These are phyloP conservation scores for Blepharisma undulans DNA, from an alignment of 169 alveolate genomes.

Conservation along the genomic window DNA sequence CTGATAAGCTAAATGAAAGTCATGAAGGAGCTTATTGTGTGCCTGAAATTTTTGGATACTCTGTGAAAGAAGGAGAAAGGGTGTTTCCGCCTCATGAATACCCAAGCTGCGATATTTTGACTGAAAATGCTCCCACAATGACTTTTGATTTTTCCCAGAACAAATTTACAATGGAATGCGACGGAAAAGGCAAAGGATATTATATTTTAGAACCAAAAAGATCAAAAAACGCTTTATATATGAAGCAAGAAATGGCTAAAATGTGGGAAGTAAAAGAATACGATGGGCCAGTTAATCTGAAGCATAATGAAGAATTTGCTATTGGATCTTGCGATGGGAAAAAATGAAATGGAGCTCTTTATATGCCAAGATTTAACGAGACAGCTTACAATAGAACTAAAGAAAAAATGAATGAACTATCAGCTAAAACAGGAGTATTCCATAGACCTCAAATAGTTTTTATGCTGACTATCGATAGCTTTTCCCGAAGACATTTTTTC, in stretches of 20 bases:
- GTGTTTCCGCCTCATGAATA: constrained; percentile 9
- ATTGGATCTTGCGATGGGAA: too few relatives aligned
- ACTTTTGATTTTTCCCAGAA: not conserved
- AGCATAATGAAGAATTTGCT: too few relatives aligned
- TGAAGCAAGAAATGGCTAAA: not conserved
- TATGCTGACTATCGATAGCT: not conserved
- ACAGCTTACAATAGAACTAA: not conserved
- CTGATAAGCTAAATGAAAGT: not conserved
- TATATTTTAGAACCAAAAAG: constrained; percentile 11
- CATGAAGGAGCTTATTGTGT: not conserved
- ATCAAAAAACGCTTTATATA: not conserved
- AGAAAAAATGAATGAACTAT: not conserved
- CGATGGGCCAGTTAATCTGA: too few relatives aligned
- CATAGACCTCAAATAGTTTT: constrained; percentile 6
- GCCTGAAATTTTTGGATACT: constrained; percentile 10
- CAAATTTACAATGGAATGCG: constrained; percentile 1
- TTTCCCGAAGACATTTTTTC: constrained; percentile 37
- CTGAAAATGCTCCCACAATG: not conserved
- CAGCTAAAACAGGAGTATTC: too few relatives aligned
- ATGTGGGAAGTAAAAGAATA: too few relatives aligned
- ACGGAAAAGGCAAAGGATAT: not conserved
- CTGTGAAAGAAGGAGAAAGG: not conserved
- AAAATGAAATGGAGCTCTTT: not conserved
- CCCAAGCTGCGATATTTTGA: constrained; percentile 5
- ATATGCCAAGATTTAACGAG: not conserved